phyloP scores from a whole-genome alignment of 805 yeast genomes.

The Kuraishia molischiana region DNA sequence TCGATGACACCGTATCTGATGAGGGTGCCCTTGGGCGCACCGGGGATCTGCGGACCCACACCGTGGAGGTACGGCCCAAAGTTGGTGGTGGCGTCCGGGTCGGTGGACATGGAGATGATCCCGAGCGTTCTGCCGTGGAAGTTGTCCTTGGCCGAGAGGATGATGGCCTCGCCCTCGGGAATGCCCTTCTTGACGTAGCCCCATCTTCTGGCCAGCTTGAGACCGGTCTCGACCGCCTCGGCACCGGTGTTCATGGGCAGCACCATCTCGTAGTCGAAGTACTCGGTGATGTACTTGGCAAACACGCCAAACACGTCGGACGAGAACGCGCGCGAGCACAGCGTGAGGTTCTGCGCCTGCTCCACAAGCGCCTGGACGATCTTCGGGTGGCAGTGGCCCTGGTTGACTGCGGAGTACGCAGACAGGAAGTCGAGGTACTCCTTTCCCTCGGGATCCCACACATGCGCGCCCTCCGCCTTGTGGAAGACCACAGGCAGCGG shows the following conservation, averaged over 20 bases:
- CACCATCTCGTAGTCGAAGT: conserved; percentile 83
- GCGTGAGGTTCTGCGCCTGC: conserved; percentile 77
- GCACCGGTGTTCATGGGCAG: conserved; percentile 99
- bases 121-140: conserved; percentile 97
- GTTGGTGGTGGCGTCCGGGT: conserved; percentile 79
- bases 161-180: conserved; percentile 74
- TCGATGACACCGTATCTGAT: conserved; percentile 79
- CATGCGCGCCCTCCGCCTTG: conserved; percentile 82
- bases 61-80: conserved; percentile 86
- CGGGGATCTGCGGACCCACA: conserved; percentile 80
- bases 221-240: conserved; percentile 94
- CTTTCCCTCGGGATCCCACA: conserved; percentile 97
- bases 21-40: conserved; percentile 45
- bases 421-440: conserved; percentile 88
- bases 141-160: conserved; percentile 79
- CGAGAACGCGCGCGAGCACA: conserved; percentile 89
- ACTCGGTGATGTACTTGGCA: conserved; percentile 84
- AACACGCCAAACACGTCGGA: conserved; percentile 80
- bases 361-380: conserved; percentile 77
- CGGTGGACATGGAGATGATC: conserved; percentile 92
- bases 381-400: conserved; percentile 96
- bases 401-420: conserved; percentile 96
- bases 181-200: conserved; percentile 85
- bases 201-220: conserved; percentile 95
- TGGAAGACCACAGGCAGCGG: conserved; percentile 93